Evolutionary conservation across 345 rosid species (phyloP).

Genomic region (Linum usitatissimum): DNA sequence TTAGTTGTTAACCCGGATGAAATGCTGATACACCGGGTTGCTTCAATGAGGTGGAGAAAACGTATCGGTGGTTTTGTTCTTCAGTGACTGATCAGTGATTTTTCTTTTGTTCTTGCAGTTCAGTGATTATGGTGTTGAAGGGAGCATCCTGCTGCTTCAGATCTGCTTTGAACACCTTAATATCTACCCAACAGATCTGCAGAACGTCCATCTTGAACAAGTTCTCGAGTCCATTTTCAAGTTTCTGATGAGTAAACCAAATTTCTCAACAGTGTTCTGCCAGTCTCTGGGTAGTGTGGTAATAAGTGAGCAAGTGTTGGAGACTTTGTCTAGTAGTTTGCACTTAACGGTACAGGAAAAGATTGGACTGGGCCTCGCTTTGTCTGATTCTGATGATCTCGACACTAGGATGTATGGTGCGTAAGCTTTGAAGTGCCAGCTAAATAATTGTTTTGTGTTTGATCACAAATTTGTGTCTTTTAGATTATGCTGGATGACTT

Average conservation of each 20-base stretch:
- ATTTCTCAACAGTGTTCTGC: slow-evolving; percentile 50
- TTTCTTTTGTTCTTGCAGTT: slow-evolving; percentile 30
- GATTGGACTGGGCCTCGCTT: slow-evolving; percentile 60
- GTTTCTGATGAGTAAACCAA: slow-evolving; percentile 39
- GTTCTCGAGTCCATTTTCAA: slow-evolving; percentile 43
- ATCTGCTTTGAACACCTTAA: slow-evolving; percentile 50
- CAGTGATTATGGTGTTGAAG: slow-evolving; percentile 51
- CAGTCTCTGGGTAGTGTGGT: slow-evolving; percentile 39
- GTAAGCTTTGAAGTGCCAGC: slow-evolving; percentile 6
- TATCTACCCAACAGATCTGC: slow-evolving; percentile 28
- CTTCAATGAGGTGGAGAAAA: background rate
- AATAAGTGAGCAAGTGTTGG: slow-evolving; percentile 36
- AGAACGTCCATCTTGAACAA: slow-evolving; percentile 34
- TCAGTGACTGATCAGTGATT: background rate
- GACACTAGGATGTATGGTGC: slow-evolving; percentile 45
- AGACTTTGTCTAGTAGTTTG: slow-evolving; percentile 34
- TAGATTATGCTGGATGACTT: background rate
- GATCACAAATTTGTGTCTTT: slow-evolving; percentile 2
- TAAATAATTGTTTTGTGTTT: too few relatives aligned
- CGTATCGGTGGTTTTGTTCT: background rate
- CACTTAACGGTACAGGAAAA: slow-evolving; percentile 54
- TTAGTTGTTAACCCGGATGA: background rate
- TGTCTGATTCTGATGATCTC: slow-evolving; percentile 45
- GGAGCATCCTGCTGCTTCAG: slow-evolving; percentile 44
- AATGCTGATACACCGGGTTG: background rate